Evolutionary conservation across 2,329 filamentous ascomycete species (phyloP).

Genomic region (Epichloe coenophiala): DNA sequence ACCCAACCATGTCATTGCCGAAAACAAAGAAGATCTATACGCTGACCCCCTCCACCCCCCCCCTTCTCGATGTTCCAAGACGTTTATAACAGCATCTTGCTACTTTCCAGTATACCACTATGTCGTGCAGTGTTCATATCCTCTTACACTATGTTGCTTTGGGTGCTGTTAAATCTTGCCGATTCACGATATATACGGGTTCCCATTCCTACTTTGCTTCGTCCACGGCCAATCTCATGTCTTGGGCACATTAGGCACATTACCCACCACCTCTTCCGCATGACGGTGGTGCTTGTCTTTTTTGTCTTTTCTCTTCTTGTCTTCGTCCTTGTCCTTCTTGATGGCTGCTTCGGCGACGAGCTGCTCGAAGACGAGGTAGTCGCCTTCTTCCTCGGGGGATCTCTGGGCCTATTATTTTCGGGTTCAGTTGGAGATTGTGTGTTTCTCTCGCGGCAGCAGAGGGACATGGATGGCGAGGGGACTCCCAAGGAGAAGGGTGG

Average conservation of each 20-base stretch:
- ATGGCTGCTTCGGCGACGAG: constrained; percentile 91
- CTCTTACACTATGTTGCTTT: no score
- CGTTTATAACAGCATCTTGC: no score
- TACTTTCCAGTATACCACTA: no score
- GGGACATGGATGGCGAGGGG: no score
- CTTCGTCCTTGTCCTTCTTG: constrained; percentile 83
- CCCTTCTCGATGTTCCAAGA: no score
- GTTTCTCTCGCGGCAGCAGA: no score
- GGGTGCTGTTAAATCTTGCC: not conserved
- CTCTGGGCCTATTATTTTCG: constrained; percentile 53
- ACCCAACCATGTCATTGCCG: no score
- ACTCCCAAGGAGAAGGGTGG: no score
- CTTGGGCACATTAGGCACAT: constrained; percentile 14
- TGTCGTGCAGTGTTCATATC: not conserved
- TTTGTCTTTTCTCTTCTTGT: constrained; percentile 47
- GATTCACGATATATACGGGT: not conserved
- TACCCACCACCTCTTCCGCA: constrained; percentile 14
- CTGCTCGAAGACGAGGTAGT: constrained; percentile 97
- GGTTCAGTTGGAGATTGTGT: no score
- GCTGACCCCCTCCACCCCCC: not conserved
- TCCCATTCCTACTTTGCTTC: not conserved
- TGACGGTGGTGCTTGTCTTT: constrained; percentile 28
- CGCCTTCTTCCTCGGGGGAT: constrained; percentile 91
- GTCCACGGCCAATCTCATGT: not conserved
- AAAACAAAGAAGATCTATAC: not conserved